phyloP scores from a whole-genome alignment of 768 basidiomycete genomes.

The Lentinus tigrinus region DNA sequence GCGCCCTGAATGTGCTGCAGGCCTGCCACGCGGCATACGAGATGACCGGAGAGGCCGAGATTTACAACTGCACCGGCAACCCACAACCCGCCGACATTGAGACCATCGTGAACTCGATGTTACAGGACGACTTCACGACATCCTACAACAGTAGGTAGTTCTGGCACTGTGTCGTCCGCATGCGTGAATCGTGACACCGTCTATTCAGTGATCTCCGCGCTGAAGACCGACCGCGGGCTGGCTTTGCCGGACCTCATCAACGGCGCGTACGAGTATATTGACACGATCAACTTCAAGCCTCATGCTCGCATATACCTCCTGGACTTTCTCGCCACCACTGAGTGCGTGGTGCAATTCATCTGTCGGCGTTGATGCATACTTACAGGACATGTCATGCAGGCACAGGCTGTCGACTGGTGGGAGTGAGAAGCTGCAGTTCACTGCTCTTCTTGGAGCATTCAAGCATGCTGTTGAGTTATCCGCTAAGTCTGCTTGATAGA shows the following conservation, averaged over 20 bases:
- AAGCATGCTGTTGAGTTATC: slow-evolving; percentile 88
- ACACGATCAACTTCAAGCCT: slow-evolving; percentile 82
- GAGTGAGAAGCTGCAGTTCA: slow-evolving; percentile 91
- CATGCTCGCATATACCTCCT: slow-evolving; percentile 88
- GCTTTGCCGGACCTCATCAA: slow-evolving; percentile 92
- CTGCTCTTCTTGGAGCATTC: slow-evolving; percentile 87
- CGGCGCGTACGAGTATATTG: slow-evolving; percentile 88
- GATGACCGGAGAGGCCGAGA: slow-evolving; percentile 79
- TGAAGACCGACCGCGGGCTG: slow-evolving; percentile 91
- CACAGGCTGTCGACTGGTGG: slow-evolving; percentile 91
- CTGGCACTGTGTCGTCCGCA: not conserved
- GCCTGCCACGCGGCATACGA: slow-evolving; percentile 99
- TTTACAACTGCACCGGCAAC: slow-evolving; percentile 96
- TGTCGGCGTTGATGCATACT: not conserved
- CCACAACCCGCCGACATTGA: slow-evolving; percentile 96
- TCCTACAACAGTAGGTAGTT: slow-evolving; percentile 71
- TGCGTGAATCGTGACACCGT: not conserved
- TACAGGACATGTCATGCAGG: slow-evolving; percentile 40
- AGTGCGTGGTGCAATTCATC: slow-evolving; percentile 55
- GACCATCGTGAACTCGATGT: slow-evolving; percentile 91
- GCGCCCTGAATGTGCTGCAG: slow-evolving; percentile 94
- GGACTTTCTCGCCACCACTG: slow-evolving; percentile 91
- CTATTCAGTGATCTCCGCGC: slow-evolving; percentile 69
- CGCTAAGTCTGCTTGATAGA: slow-evolving; percentile 36
- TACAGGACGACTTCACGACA: slow-evolving; percentile 92